Evolutionary conservation across 2,329 filamentous ascomycete species (phyloP), one percentile per base, ranked within the genome.

Genomic region (Trichoderma koningii): DNA sequence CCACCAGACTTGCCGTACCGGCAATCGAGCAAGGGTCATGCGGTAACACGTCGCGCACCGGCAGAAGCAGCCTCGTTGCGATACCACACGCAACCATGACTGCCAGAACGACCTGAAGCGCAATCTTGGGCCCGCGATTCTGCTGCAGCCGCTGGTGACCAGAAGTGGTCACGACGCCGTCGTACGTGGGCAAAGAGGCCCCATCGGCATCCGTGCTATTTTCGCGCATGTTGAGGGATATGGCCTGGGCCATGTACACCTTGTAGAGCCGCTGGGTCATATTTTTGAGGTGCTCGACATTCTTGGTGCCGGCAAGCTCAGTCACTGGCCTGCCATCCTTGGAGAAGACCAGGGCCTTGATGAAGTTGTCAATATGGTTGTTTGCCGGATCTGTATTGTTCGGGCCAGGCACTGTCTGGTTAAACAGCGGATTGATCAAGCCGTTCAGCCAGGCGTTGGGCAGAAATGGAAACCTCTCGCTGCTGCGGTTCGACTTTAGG

Each of bases 11-110:
- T 4, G 60, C 60, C 9, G 50, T 55, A 6, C 60, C 60, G 6
- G 60, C 60, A 47, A 63, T 63, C 6, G 60, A 63, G 28, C 60
- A 63, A 3, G 60, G 60, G 38, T 63, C 53, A 38, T 63, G 50
- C 3, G 60, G 50, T 26, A 63, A 17, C 7, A 63, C 60, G 21
- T 55, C 50, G 28, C 41, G 42, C 12, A 63, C 60, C 15, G 60
- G 50, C 2, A 63, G 30, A 45, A 63, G 60, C 41, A 63, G 42
- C 19, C 60, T 63, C 5, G 50, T 63, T 14, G 41, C 60, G 9
- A 63, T 63, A 6, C 50, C 60, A 6, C 50, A 55, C 7, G 41
- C 60, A 30, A 55, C 41, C 50, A 63, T 63, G 5, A 63, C 50
- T 6, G 26, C 60, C 19, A 63, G 41, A 12, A 55, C 50, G 0